Base-by-base conservation (phyloP, 768 basidiomycete genomes). In the Fomitopsis pulvina region DNA sequence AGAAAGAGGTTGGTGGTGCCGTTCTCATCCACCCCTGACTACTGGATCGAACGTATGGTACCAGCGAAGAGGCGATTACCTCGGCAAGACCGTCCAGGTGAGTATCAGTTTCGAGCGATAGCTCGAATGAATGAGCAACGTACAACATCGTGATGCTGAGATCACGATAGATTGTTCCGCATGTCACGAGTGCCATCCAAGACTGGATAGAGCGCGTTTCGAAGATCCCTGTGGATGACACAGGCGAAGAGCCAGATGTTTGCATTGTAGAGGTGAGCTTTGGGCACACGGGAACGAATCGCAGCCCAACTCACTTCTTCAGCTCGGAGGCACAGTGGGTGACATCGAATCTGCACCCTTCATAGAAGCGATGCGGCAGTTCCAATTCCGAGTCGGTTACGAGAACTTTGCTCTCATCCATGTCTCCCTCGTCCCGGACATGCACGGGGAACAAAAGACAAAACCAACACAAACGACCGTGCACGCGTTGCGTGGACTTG, bases 261-360 rank as follows among this genome's bases (percentile, higher is more conserved):
- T 99, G 95, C 69, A 96, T 99, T 57, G 82, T 99, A 55, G 95
- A 99, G 79, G 93, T 94, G 51, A 6, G 56, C 24, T 3, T 28
- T 6, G 12, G 27, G 34, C 34, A 4, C 34, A 16, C 14, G 34
- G 6, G 10, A 48, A 5, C 16, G 28, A 6, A 29, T 14, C 32
- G 11, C 45, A 32, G 8, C 12, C 14, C 45, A 26, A 26, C 2
- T 25, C 12, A 11, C 26, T 25, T 44, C 14, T 48, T n/a, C 53
- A 94, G 92, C 87, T 99, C 53, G 95, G 95, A 49, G 95, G 95
- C 20, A 99, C 95, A 0, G 95, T 99, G 14, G 95, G 95, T 40
- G 95, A 99, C 61, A 99, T 99, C 64, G 95, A 99, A 61, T 96
- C 92, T 5, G 94, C 94, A 2, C 95, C 95, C 2, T 99, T 99